These are phyloP conservation scores for Rhizopus arrhizus DNA, from an alignment of 371 early-diverging fungal genomes.

Conservation along the genomic window DNA sequence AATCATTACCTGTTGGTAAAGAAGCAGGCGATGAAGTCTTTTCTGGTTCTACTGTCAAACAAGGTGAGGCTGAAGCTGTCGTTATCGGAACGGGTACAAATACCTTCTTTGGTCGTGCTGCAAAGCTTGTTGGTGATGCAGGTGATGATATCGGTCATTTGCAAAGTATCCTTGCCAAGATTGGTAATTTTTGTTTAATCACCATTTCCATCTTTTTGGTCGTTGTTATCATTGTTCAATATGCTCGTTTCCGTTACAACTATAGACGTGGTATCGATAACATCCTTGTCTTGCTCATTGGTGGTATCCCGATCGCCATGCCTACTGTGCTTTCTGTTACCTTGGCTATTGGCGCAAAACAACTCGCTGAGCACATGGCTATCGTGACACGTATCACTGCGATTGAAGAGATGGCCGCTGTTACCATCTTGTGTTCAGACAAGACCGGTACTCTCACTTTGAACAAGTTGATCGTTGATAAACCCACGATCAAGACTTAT, in stretches of 20 bases:
- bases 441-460: slow-evolving; percentile 96
- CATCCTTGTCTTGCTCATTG: slow-evolving; percentile 74
- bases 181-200: slow-evolving; percentile 84
- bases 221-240: slow-evolving; percentile 80
- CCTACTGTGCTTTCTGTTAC: slow-evolving; percentile 88
- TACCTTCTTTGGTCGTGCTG: slow-evolving; percentile 91
- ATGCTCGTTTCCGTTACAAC: slow-evolving; percentile 70
- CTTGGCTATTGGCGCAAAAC: slow-evolving; percentile 90
- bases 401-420: slow-evolving; percentile 93
- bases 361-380: slow-evolving; percentile 89
- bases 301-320: slow-evolving; percentile 81
- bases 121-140: slow-evolving; percentile 76
- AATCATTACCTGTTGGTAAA: slow-evolving; percentile 75
- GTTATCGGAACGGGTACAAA: slow-evolving; percentile 83
- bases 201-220: slow-evolving; percentile 72
- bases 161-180: slow-evolving; percentile 84
- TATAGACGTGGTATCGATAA: slow-evolving; percentile 75
- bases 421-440: slow-evolving; percentile 91
- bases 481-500: slow-evolving; percentile 65
- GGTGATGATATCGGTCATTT: slow-evolving; percentile 86
- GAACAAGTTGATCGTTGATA: slow-evolving; percentile 82
- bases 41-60: slow-evolving; percentile 85
- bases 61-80: slow-evolving; percentile 88
- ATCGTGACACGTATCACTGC: slow-evolving; percentile 86
- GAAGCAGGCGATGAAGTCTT: slow-evolving; percentile 70